Percentiles rank a stretch among this genome's conserved stretches.
phyloP scores from a whole-genome alignment of 1,284 basidiomycete species.

The Peniophora sp. region DNA sequence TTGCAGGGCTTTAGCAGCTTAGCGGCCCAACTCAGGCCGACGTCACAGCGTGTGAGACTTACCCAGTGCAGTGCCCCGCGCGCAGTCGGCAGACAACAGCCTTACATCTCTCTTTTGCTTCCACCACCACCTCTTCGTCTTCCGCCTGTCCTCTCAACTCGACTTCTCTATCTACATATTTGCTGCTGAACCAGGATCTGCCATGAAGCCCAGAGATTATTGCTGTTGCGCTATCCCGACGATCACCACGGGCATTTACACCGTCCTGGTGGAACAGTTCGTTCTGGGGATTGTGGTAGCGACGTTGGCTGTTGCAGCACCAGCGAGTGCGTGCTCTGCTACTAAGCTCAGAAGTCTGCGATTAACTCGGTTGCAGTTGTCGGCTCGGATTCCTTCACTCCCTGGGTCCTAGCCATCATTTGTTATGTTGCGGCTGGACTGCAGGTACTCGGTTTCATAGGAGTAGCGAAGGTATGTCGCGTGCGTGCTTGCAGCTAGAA shows the following conservation, averaged over 20 bases:
- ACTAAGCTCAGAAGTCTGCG: background rate
- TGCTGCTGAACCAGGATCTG: background rate
- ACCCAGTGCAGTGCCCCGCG: too few species aligned
- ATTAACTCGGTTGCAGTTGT: constrained; percentile 63
- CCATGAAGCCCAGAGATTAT: constrained; percentile 62
- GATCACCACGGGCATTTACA: constrained; percentile 82
- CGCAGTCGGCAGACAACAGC: too few species aligned
- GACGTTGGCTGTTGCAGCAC: constrained; percentile 72
- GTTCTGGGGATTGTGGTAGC: constrained; percentile 64
- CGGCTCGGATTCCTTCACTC: constrained; percentile 70
- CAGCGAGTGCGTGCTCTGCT: constrained; percentile 49
- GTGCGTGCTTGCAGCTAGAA: background rate
- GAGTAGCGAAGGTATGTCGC: constrained; percentile 56
- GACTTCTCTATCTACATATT: background rate
- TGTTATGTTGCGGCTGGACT: constrained; percentile 66
- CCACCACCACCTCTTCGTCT: background rate
- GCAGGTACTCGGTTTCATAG: constrained; percentile 78
- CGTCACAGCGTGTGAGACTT: background rate
- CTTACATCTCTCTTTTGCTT: background rate
- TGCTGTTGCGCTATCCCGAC: constrained; percentile 82
- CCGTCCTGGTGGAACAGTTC: constrained; percentile 72
- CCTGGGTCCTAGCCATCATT: constrained; percentile 67
- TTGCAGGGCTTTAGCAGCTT: background rate
- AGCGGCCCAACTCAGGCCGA: background rate
- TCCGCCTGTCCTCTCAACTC: too few species aligned